Percentiles rank a stretch among this genome's conserved stretches.
Evolutionary conservation across 2,329 filamentous ascomycete genomes (phyloP).

Genomic region (Alternaria consortialis): DNA sequence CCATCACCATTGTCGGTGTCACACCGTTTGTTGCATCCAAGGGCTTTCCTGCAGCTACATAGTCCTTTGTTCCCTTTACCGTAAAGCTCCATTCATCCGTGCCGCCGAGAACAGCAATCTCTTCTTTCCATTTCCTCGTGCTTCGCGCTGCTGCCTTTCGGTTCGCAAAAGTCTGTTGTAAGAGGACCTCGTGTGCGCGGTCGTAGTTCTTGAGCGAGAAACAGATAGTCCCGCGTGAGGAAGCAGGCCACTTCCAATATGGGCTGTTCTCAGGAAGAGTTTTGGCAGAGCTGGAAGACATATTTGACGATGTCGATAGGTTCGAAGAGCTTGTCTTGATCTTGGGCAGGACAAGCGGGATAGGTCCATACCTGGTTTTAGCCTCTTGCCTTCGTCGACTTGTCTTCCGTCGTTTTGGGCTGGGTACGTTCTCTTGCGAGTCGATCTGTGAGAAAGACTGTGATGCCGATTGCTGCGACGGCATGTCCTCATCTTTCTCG

Average conservation of each 20-base stretch:
- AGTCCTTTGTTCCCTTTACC: slow-evolving; percentile 38
- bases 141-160: slow-evolving; percentile 69
- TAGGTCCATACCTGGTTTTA: slow-evolving; percentile 61
- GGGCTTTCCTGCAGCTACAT: neutral
- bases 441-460: slow-evolving; percentile 29
- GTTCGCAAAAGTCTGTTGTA: slow-evolving; percentile 77
- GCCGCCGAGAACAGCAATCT: slow-evolving; percentile 62
- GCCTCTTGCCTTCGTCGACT: slow-evolving; percentile 33
- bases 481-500: slow-evolving; percentile 41
- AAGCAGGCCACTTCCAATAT: slow-evolving; percentile 72
- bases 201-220: slow-evolving; percentile 72
- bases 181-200: slow-evolving; percentile 72
- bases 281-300: slow-evolving; percentile 51
- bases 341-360: slow-evolving; percentile 70
- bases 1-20: slow-evolving; percentile 36
- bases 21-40: slow-evolving; percentile 8
- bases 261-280: slow-evolving; percentile 61
- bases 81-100: slow-evolving; percentile 40
- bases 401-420: slow-evolving; percentile 25
- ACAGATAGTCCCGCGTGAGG: slow-evolving; percentile 70
- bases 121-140: slow-evolving; percentile 74
- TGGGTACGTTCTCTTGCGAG: slow-evolving; percentile 25
- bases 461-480: slow-evolving; percentile 35
- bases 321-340: slow-evolving; percentile 64
- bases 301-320: slow-evolving; percentile 58